A percentile compares a stretch with the other conserved stretches of the same genome.
phyloP scores from a whole-genome alignment of 768 basidiomycete genomes.

The Tremella mesenterica region DNA sequence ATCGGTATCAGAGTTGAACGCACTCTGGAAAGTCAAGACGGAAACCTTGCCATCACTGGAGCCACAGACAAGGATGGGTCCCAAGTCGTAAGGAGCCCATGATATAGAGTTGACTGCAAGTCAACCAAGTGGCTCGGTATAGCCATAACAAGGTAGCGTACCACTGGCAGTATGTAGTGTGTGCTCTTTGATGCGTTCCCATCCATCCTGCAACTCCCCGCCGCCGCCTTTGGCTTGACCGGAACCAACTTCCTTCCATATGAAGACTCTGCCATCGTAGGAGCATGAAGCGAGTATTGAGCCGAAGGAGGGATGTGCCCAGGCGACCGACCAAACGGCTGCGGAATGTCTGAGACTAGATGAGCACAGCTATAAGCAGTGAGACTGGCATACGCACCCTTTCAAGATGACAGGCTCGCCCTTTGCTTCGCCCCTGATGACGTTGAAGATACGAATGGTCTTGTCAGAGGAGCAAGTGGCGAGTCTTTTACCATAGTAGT shows the following conservation, averaged over 20 bases:
- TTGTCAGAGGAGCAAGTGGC: slow-evolving; percentile 95
- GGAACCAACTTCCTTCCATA: slow-evolving; percentile 72
- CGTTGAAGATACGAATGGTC: slow-evolving; percentile 89
- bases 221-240: slow-evolving; percentile 29
- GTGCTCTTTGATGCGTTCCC: slow-evolving; percentile 95
- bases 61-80: slow-evolving; percentile 91
- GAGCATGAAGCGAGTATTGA: slow-evolving; percentile 96
- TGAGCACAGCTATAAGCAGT: neutral
- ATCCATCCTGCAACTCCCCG: slow-evolving; percentile 51
- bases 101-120: slow-evolving; percentile 83
- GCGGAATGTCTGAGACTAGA: slow-evolving; percentile 66
- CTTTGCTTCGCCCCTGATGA: slow-evolving; percentile 68
- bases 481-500: slow-evolving; percentile 93
- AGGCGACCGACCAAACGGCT: slow-evolving; percentile 95
- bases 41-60: slow-evolving; percentile 96
- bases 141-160: slow-evolving; percentile 40
- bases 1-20: slow-evolving; percentile 32
- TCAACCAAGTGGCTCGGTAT: slow-evolving; percentile 4
- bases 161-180: slow-evolving; percentile 87
- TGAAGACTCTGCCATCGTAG: slow-evolving; percentile 94
- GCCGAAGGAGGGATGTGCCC: slow-evolving; percentile 97
- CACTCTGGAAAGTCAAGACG: slow-evolving; percentile 92
- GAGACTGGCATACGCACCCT: slow-evolving; percentile 24
- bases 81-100: slow-evolving; percentile 98
- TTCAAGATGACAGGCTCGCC: slow-evolving; percentile 44